These are phyloP conservation scores for Psilocybe sp. DNA, from an alignment of 768 basidiomycete genomes.

Conservation along the genomic window DNA sequence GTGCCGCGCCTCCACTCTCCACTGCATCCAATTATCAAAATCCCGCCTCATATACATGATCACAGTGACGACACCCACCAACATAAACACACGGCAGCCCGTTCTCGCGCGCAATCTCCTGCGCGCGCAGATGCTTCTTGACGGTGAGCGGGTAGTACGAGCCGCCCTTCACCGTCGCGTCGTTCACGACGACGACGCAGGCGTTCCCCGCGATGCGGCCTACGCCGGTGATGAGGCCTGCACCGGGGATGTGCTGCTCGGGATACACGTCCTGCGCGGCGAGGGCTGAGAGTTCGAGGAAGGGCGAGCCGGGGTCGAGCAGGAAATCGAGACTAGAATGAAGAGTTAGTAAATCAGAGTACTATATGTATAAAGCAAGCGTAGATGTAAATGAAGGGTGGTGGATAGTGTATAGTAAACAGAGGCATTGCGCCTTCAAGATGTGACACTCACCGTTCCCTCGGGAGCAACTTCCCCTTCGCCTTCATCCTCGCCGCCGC, in stretches of 20 bases:
- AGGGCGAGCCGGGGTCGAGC: conserved; percentile 84
- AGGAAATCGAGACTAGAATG: conserved; percentile 63
- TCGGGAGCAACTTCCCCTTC: conserved; percentile 79
- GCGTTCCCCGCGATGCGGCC: conserved; percentile 78
- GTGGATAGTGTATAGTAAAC: background rate
- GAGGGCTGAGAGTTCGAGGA: conserved; percentile 82
- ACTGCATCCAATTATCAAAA: conserved; percentile 40
- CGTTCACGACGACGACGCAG: conserved; percentile 91
- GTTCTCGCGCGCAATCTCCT: conserved; percentile 92
- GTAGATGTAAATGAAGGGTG: background rate
- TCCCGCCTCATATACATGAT: no score
- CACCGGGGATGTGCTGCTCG: conserved; percentile 73
- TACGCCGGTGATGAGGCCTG: conserved; percentile 87
- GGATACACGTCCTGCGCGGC: conserved; percentile 89
- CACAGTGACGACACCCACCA: conserved; percentile 55
- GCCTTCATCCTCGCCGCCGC: conserved; percentile 71
- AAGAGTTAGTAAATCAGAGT: background rate
- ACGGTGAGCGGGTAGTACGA: conserved; percentile 91
- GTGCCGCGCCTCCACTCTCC: conserved; percentile 90
- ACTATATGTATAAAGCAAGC: background rate
- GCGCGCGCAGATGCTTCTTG: conserved; percentile 94
- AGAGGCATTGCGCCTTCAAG: background rate
- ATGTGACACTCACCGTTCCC: conserved; percentile 72
- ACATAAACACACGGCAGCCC: conserved; percentile 89
- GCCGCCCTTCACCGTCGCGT: conserved; percentile 91